These are phyloP conservation scores for Syncephalis fuscata DNA, from an alignment of 371 early-diverging fungal species.

Conservation along the genomic window DNA sequence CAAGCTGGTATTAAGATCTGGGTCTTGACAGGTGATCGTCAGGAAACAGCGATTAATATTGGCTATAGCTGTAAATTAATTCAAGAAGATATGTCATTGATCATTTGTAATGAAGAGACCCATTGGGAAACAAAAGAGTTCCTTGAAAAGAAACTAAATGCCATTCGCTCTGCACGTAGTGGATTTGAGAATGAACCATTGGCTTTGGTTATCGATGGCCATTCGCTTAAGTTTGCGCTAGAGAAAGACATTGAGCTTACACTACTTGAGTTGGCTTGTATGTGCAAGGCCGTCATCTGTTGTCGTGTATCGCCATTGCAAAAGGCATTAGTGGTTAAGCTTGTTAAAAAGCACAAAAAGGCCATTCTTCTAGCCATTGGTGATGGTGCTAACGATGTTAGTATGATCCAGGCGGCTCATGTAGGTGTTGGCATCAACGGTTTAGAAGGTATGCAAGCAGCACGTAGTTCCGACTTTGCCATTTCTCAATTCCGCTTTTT, in stretches of 20 bases:
- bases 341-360: constrained; percentile 59
- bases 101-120: constrained; percentile 65
- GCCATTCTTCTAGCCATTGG: constrained; percentile 82
- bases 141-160: constrained; percentile 51
- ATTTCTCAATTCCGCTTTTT: constrained; percentile 87
- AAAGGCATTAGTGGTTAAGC: constrained; percentile 85
- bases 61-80: constrained; percentile 80
- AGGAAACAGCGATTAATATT: constrained; percentile 88
- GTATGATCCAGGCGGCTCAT: constrained; percentile 96
- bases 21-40: constrained; percentile 91
- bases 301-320: constrained; percentile 91
- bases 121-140: constrained; percentile 64
- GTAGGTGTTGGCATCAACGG: constrained; percentile 96
- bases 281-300: constrained; percentile 77
- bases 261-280: constrained; percentile 57
- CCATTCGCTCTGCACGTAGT: constrained; percentile 15
- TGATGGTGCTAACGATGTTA: constrained; percentile 98
- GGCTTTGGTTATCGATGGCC: constrained; percentile 57
- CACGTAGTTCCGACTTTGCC: constrained; percentile 91
- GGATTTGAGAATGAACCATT: constrained; percentile 15
- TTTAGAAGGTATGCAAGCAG: constrained; percentile 93
- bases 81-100: constrained; percentile 68
- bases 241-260: constrained; percentile 47
- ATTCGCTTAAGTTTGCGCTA: constrained; percentile 46
- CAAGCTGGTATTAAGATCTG: constrained; percentile 92